Percentiles rank a stretch among this genome's conserved stretches.
phyloP scores from a whole-genome alignment of 164 flowering plant genomes.

The Liquidambar formosana region DNA sequence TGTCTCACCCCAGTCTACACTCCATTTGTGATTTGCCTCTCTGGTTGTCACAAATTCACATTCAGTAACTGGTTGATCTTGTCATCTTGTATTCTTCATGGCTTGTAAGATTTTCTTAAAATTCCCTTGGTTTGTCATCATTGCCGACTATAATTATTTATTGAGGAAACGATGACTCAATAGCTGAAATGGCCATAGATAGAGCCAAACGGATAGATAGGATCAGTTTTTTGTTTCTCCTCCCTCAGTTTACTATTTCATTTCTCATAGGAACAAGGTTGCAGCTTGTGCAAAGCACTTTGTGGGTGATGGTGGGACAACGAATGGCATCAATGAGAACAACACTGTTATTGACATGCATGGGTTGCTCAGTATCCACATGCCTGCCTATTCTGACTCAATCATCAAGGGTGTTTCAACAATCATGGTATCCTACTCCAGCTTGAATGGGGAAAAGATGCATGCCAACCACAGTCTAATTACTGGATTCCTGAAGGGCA shows the following conservation, averaged over 20 bases:
- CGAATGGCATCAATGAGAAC: conserved; percentile 55
- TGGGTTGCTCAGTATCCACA: conserved; percentile 55
- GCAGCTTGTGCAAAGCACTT: conserved; percentile 74
- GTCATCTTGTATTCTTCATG: background rate
- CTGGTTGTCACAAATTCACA: background rate
- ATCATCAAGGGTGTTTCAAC: conserved; percentile 63
- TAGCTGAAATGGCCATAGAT: background rate
- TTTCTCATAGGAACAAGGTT: conserved; percentile 43
- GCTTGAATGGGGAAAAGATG: conserved; percentile 68
- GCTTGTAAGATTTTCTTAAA: background rate
- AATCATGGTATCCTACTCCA: conserved; percentile 64
- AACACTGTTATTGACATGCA: conserved; percentile 51
- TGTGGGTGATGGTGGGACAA: conserved; percentile 76
- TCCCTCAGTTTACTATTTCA: background rate
- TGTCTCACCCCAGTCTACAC: background rate
- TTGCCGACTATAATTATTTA: background rate
- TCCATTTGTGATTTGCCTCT: background rate
- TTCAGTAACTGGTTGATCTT: background rate
- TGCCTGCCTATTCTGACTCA: conserved; percentile 61
- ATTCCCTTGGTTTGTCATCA: background rate
- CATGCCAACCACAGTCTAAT: conserved; percentile 53
- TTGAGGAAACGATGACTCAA: background rate
- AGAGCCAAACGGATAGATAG: background rate
- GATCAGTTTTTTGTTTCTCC: background rate
- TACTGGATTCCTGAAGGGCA: conserved; percentile 49